Base-by-base conservation (phyloP, 1,139 yeast species). In the Casaregolazyma suthepensis region DNA sequence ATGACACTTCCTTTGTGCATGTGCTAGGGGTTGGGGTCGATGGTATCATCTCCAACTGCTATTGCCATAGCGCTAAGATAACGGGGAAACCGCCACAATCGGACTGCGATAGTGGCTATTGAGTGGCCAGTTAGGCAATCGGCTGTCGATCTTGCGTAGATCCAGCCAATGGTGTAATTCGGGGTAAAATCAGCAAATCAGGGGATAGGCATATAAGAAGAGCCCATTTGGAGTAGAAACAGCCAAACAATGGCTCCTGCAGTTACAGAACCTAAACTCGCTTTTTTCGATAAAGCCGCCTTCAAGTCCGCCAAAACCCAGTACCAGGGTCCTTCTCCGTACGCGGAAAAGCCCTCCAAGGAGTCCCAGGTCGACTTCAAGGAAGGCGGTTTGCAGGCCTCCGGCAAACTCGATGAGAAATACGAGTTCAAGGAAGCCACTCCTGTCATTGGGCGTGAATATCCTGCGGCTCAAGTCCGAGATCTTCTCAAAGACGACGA, bases 401-500 rank as follows among this genome's bases (percentile, higher is more conserved):
- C 62, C 19, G 65, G 65, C 1, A 54, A 56, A 26, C 54, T 62
- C 23, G 64, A 61, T 43, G 62, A 58, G 37, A 59, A 53, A 50
- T 66, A 62, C 61, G 53, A 63, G 59, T 65, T 51, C 51, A 56
- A 54, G n/a, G 70, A 66, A 42, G 44, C 54, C 13, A 63, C 70
- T 29, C 71, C 71, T n/a, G 57, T 56, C 17, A 58, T 67, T 47
- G 71, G 71, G 5, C 61, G 69, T 15, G 68, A 64, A 52, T 64
- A 61, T 55, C 56, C 58, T 23, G 60, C 60, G 23, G 64, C 62
- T 2, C 68, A 76, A 54, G 70, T 83, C 51, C 67, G 71, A 47
- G 77, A 76, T 46, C 68, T 71, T 20, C 82, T 78, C 19, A 78
- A 79, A 60, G 80, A 82, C 63, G 74, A 72, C 42, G 63, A 69